Evolutionary conservation across 1,284 basidiomycete species (phyloP).

Genomic region (Xerocomus nothofagi): DNA sequence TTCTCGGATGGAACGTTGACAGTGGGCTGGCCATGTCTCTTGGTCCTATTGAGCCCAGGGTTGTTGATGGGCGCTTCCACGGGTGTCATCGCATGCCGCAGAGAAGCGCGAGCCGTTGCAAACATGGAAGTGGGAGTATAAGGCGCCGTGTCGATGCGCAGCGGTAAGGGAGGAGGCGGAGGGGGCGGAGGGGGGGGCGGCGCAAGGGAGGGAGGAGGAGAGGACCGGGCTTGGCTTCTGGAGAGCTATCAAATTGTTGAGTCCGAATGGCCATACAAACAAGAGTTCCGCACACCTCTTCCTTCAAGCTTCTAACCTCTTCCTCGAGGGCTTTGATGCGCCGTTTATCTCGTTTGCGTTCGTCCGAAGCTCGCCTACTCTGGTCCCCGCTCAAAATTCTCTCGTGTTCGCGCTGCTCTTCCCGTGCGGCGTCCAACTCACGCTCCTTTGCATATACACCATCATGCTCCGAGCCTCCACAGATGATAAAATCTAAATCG

Average conservation of each 20-base stretch:
- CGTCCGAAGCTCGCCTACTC: conserved; percentile 35
- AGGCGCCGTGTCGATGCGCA: conserved; percentile 32
- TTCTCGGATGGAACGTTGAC: conserved; percentile 72
- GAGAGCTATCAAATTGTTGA: conserved; percentile 40
- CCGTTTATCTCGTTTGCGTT: conserved; percentile 56
- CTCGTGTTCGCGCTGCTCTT: conserved; percentile 47
- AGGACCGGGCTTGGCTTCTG: conserved; percentile 32
- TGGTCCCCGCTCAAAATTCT: conserved; percentile 20
- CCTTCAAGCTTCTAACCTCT: conserved; percentile 59
- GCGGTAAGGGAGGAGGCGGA: conserved; percentile 45
- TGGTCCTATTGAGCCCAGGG: conserved; percentile 29
- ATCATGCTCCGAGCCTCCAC: conserved; percentile 45
- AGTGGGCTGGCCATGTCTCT: conserved; percentile 57
- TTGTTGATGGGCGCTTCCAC: conserved; percentile 65
- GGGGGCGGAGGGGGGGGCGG: conserved; percentile 44
- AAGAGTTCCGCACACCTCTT: conserved; percentile 50
- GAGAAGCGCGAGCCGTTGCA: conserved; percentile 56
- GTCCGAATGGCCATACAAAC: conserved; percentile 3
- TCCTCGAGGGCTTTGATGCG: conserved; percentile 65
- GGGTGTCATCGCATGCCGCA: conserved; percentile 58
- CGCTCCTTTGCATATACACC: conserved; percentile 58
- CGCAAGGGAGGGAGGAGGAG: conserved; percentile 19
- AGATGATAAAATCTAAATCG: conserved; percentile 25
- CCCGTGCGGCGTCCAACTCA: conserved; percentile 54
- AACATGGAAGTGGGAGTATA: conserved; percentile 46